A percentile compares a stretch with the other conserved stretches of the same genome.
Conservation (phyloP, 257 asterid genomes). For the Sherardia arvensis region DNA sequence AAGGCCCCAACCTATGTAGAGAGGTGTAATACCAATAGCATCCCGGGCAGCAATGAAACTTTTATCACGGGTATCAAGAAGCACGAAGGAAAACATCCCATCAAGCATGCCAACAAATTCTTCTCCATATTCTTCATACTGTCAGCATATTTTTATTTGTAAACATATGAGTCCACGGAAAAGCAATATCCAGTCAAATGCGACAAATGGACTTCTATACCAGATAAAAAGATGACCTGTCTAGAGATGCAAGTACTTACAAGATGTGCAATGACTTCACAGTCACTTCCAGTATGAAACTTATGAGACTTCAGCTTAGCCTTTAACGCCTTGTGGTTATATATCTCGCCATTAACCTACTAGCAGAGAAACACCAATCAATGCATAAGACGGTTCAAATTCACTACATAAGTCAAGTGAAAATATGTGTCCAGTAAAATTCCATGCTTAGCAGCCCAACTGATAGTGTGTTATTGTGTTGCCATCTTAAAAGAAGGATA, state of each 20-base stretch:
- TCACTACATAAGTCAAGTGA: background rate
- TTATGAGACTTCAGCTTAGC: slow-evolving; percentile 59
- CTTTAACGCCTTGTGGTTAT: slow-evolving; percentile 78
- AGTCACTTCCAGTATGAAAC: slow-evolving; percentile 94
- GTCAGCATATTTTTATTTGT: slow-evolving; percentile 10
- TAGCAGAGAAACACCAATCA: slow-evolving; percentile 14
- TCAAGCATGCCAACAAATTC: slow-evolving; percentile 90
- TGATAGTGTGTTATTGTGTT: background rate
- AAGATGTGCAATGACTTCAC: slow-evolving; percentile 98
- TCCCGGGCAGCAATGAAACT: slow-evolving; percentile 99
- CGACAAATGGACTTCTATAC: background rate
- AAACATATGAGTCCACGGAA: background rate
- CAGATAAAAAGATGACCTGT: background rate
- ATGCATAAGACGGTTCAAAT: background rate
- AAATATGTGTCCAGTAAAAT: background rate
- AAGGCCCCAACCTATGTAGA: slow-evolving; percentile 97
- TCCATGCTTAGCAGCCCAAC: background rate
- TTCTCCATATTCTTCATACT: slow-evolving; percentile 98
- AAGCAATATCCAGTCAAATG: background rate
- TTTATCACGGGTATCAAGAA: slow-evolving; percentile 91
- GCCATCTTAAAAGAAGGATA: background rate
- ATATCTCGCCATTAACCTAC: slow-evolving; percentile 97
- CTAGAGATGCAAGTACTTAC: slow-evolving; percentile 35
- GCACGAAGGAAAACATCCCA: slow-evolving; percentile 99
- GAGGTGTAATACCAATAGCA: slow-evolving; percentile 98